Conservation (phyloP, 176 grass and related monocot species). For the Zizania latifolia region DNA sequence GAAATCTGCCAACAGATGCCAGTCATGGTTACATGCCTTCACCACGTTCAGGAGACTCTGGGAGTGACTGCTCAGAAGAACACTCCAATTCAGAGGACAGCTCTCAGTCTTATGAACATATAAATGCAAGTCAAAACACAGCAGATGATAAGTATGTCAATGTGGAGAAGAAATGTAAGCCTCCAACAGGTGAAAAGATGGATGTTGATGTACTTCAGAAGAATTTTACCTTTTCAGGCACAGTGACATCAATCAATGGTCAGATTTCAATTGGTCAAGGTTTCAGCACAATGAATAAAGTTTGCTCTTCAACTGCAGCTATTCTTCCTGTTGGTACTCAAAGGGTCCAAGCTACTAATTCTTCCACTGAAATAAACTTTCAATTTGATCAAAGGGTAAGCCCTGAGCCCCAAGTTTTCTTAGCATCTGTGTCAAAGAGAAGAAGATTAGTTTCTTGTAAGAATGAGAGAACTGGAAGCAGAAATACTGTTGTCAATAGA, state of each 20-base stretch:
- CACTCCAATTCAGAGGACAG: constrained; percentile 42
- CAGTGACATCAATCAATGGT: constrained; percentile 25
- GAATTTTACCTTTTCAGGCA: constrained; percentile 27
- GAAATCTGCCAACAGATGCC: constrained; percentile 58
- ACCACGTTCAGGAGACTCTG: constrained; percentile 33
- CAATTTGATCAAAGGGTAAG: constrained; percentile 44
- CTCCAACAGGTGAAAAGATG: constrained; percentile 17
- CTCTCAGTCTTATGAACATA: constrained; percentile 32
- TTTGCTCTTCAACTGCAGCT: constrained; percentile 15
- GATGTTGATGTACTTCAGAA: constrained; percentile 33
- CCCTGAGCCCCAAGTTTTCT: constrained; percentile 43
- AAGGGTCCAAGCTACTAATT: constrained; percentile 33
- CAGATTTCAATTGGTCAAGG: constrained; percentile 39
- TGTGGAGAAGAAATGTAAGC: constrained; percentile 20
- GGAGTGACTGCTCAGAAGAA: constrained; percentile 46
- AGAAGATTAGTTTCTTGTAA: constrained; percentile 55
- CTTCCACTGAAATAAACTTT: constrained; percentile 42
- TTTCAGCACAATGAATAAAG: constrained; percentile 21
- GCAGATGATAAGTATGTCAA: constrained; percentile 17
- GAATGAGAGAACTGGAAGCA: constrained; percentile 42
- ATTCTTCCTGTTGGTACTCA: constrained; percentile 39
- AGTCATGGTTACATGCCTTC: constrained; percentile 41
- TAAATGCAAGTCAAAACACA: constrained; percentile 19
- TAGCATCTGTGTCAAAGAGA: constrained; percentile 46
- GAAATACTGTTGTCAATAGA: constrained; percentile 19